A percentile compares a stretch with the other conserved stretches of the same genome.
Evolutionary conservation across 2,329 filamentous ascomycete genomes (phyloP).

Genomic region (Lecanicillium sp.): DNA sequence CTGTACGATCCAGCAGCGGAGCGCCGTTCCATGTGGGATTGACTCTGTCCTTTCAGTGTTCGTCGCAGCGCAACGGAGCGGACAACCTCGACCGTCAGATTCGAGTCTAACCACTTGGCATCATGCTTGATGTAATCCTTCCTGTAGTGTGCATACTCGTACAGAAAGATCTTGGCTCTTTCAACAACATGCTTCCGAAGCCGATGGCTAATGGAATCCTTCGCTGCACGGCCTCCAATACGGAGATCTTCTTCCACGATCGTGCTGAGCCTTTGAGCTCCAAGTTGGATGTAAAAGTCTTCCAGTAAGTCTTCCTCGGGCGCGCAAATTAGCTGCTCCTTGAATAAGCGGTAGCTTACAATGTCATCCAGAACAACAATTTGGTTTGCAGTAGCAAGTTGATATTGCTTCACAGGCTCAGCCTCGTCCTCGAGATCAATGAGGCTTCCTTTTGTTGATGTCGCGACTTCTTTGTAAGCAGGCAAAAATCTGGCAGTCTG

Average conservation of each 20-base stretch:
- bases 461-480: slow-evolving; percentile 68
- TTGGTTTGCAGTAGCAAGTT: slow-evolving; percentile 63
- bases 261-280: slow-evolving; percentile 67
- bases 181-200: slow-evolving; percentile 80
- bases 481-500: slow-evolving; percentile 70
- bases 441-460: slow-evolving; percentile 38
- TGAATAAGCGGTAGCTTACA: slow-evolving; percentile 83
- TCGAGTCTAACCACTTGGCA: slow-evolving; percentile 82
- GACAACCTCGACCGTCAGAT: slow-evolving; percentile 72
- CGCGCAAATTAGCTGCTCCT: slow-evolving; percentile 73
- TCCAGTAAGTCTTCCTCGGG: slow-evolving; percentile 87
- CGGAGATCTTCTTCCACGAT: slow-evolving; percentile 73
- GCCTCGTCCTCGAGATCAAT: slow-evolving; percentile 54
- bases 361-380: slow-evolving; percentile 85
- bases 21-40: slow-evolving; percentile 67
- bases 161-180: slow-evolving; percentile 80
- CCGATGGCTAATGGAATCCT: slow-evolving; percentile 62
- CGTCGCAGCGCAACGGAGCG: slow-evolving; percentile 70
- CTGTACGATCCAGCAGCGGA: slow-evolving; percentile 61
- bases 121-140: slow-evolving; percentile 79
- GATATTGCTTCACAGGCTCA: slow-evolving; percentile 67
- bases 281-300: slow-evolving; percentile 75
- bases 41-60: slow-evolving; percentile 63
- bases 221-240: slow-evolving; percentile 59
- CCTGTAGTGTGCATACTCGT: slow-evolving; percentile 65